phyloP scores from a whole-genome alignment of 2,329 filamentous ascomycete species.

The Diaporthe nobilis region DNA sequence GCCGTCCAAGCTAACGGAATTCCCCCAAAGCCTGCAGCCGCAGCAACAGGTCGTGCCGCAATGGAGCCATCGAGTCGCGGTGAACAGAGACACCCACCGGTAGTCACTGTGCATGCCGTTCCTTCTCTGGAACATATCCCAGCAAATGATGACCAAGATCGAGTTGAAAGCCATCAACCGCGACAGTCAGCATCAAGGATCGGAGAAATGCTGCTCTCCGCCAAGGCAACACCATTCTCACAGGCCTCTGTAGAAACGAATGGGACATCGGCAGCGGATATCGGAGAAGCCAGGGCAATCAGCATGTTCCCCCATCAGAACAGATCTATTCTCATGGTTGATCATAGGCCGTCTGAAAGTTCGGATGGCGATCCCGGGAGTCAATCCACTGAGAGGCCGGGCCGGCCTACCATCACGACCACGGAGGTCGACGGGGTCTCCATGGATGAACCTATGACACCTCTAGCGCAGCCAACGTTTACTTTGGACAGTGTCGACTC shows the following conservation, averaged over 20 bases:
- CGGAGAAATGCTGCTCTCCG: slow-evolving; percentile 63
- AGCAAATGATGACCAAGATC: slow-evolving; percentile 45
- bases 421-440: slow-evolving; percentile 54
- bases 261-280: slow-evolving; percentile 71
- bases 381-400: slow-evolving; percentile 39
- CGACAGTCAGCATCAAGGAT: slow-evolving; percentile 61
- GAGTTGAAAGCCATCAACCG: slow-evolving; percentile 17
- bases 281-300: slow-evolving; percentile 74
- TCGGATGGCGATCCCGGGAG: slow-evolving; percentile 54
- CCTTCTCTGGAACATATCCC: slow-evolving; percentile 55
- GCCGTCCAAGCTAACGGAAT: slow-evolving; percentile 40
- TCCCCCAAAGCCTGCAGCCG: slow-evolving; percentile 45
- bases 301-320: slow-evolving; percentile 76
- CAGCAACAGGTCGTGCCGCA: slow-evolving; percentile 15
- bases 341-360: slow-evolving; percentile 66
- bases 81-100: slow-evolving; percentile 42
- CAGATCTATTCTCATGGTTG: slow-evolving; percentile 72
- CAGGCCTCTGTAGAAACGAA: slow-evolving; percentile 73
- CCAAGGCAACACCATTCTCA: slow-evolving; percentile 74
- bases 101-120: slow-evolving; percentile 48
- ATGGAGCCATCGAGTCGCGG: slow-evolving; percentile 26
- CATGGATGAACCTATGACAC: slow-evolving; percentile 60
- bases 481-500: slow-evolving; percentile 71
- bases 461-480: slow-evolving; percentile 65
- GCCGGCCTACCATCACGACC: slow-evolving; percentile 55